Evolutionary conservation across 2,329 filamentous ascomycete genomes (phyloP).

Genomic region (Fusarium subglutinans): DNA sequence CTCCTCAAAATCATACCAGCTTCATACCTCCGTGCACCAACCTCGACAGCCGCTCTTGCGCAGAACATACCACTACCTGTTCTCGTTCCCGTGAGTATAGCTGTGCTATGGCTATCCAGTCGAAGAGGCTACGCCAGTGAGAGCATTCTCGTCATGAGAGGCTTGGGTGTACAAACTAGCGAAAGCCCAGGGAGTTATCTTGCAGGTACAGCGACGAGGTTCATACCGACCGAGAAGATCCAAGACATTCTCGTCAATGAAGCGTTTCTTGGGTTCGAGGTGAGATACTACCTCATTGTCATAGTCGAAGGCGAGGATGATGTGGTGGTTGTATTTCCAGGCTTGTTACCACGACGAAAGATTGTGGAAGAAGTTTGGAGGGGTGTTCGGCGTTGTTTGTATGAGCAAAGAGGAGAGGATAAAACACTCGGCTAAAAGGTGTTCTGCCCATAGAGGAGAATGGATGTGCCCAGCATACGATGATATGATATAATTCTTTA

Average conservation of each 20-base stretch:
- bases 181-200: slow-evolving; percentile 72
- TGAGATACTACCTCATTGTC: slow-evolving; percentile 87
- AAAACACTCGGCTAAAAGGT: slow-evolving; percentile 34
- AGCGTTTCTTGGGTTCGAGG: slow-evolving; percentile 91
- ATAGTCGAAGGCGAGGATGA: slow-evolving; percentile 90
- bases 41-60: slow-evolving; percentile 47
- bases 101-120: slow-evolving; percentile 56
- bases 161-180: slow-evolving; percentile 89
- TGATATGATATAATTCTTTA: not conserved
- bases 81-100: slow-evolving; percentile 50
- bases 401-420: slow-evolving; percentile 58
- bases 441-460: slow-evolving; percentile 11
- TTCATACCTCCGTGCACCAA: slow-evolving; percentile 46
- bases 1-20: slow-evolving; percentile 19
- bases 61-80: slow-evolving; percentile 50
- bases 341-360: slow-evolving; percentile 74
- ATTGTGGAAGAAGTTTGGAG: slow-evolving; percentile 93
- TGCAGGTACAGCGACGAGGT: slow-evolving; percentile 56
- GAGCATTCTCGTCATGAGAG: slow-evolving; percentile 86
- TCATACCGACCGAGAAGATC: slow-evolving; percentile 91
- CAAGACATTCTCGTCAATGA: slow-evolving; percentile 95
- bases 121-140: slow-evolving; percentile 71
- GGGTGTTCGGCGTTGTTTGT: slow-evolving; percentile 82
- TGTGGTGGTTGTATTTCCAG: slow-evolving; percentile 94
- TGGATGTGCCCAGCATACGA: slow-evolving; percentile 1